Conservation (phyloP, 176 grass and related monocot species). For the Microstegium vimineum region DNA sequence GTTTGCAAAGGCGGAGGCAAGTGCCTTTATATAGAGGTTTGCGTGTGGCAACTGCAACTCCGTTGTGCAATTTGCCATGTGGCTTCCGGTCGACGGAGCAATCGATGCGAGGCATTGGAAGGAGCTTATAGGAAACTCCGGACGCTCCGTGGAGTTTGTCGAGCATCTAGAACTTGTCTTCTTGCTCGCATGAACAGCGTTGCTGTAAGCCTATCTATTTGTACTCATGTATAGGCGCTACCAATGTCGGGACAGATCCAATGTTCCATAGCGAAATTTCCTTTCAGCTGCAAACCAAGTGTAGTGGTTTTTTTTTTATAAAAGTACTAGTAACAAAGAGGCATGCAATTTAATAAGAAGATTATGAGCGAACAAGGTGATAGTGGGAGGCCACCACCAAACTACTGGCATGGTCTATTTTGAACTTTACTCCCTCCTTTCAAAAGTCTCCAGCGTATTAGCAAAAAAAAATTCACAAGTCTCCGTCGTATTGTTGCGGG, state of each 20-base stretch:
- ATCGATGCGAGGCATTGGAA: not conserved
- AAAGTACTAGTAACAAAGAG: not conserved
- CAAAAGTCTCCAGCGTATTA: no score
- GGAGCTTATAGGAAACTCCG: slow-evolving; percentile 36
- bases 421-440: no score
- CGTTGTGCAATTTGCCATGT: not conserved
- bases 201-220: not conserved
- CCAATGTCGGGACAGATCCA: not conserved
- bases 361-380: not conserved
- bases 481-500: no score
- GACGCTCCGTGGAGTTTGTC: not conserved
- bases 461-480: no score
- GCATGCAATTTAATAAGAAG: not conserved
- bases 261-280: not conserved
- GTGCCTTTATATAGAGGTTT: slow-evolving; percentile 5
- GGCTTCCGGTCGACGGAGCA: slow-evolving; percentile 19
- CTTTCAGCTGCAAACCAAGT: not conserved
- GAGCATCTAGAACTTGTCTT: slow-evolving; percentile 25
- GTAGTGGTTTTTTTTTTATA: not conserved
- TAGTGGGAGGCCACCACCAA: not conserved
- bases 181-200: not conserved
- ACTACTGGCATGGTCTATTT: not conserved
- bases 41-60: not conserved
- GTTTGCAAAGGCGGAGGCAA: not conserved
- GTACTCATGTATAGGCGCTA: not conserved